Evolutionary conservation across 441 rosid species (phyloP).

Genomic region (Gossypium schwendimanii): DNA sequence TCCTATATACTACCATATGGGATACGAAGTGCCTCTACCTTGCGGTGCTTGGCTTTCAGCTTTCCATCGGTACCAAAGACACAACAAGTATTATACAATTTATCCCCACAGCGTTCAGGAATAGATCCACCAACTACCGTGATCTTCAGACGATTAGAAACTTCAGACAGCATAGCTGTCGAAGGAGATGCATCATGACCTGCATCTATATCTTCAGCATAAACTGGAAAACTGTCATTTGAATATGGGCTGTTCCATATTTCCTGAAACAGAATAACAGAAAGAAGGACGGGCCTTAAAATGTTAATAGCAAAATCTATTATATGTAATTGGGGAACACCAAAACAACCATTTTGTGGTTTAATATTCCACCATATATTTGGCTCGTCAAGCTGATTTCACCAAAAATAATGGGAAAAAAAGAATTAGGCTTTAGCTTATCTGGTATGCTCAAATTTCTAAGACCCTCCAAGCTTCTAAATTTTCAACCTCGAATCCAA

Average conservation of each 20-base stretch:
- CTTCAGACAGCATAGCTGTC: slow-evolving; percentile 79
- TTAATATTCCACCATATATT: neutral
- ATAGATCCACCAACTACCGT: slow-evolving; percentile 90
- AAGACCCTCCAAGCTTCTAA: neutral
- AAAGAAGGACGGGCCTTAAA: neutral
- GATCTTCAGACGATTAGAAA: slow-evolving; percentile 50
- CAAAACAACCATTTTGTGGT: neutral
- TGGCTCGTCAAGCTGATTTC: neutral
- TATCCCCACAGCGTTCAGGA: slow-evolving; percentile 65
- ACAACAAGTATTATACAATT: slow-evolving; percentile 78
- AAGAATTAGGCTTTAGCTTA: neutral
- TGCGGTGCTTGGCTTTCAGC: slow-evolving; percentile 80
- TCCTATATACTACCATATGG: neutral
- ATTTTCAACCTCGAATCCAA: neutral
- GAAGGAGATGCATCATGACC: slow-evolving; percentile 73
- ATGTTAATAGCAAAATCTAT: neutral
- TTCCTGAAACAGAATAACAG: slow-evolving; percentile 41
- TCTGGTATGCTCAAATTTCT: neutral
- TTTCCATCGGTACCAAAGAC: slow-evolving; percentile 67
- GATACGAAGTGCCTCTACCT: slow-evolving; percentile 34
- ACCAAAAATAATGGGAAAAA: neutral
- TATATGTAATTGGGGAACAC: neutral
- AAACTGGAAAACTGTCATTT: slow-evolving; percentile 79
- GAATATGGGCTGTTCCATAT: slow-evolving; percentile 92
- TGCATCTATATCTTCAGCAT: slow-evolving; percentile 83